Percentiles rank a stretch among this genome's conserved stretches.
Evolutionary conservation across 164 flowering plant genomes (phyloP).

Genomic region (Vitis vinifera): DNA sequence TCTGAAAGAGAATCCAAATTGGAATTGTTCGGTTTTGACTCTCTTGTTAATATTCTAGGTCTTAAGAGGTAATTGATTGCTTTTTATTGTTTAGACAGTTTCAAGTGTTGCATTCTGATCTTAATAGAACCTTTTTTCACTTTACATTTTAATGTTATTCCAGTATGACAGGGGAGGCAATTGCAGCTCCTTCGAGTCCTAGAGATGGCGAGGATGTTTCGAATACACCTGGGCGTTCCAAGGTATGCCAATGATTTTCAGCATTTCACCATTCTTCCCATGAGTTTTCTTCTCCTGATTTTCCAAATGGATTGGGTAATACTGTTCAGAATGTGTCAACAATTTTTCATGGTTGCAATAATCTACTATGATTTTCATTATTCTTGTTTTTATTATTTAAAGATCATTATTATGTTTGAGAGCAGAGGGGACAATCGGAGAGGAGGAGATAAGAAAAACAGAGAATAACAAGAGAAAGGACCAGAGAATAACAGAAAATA

Average conservation of each 20-base stretch:
- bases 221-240: slow-evolving; percentile 61
- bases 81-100: neutral
- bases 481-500: too few species aligned
- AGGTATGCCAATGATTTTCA: slow-evolving; percentile 45
- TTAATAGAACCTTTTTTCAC: neutral
- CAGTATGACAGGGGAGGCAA: slow-evolving; percentile 95
- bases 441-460: too few species aligned
- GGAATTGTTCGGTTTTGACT: slow-evolving; percentile 97
- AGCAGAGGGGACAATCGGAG: too few species aligned
- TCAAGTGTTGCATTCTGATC: neutral
- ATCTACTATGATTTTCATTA: too few species aligned
- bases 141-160: slow-evolving; percentile 9
- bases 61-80: slow-evolving; percentile 64
- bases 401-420: too few species aligned
- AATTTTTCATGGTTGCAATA: too few species aligned
- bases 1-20: slow-evolving; percentile 68
- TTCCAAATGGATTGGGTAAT: too few species aligned
- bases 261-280: slow-evolving; percentile 1
- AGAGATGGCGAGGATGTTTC: slow-evolving; percentile 85
- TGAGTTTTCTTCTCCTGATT: neutral
- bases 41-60: slow-evolving; percentile 94
- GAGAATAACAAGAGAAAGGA: too few species aligned
- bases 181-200: slow-evolving; percentile 81
- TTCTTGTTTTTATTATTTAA: too few species aligned
- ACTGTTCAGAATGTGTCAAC: too few species aligned